A percentile compares a stretch with the other conserved stretches of the same genome.
These are phyloP conservation scores for Taphrina sp. DNA, from an alignment of 1,139 yeast genomes.

Conservation along the genomic window DNA sequence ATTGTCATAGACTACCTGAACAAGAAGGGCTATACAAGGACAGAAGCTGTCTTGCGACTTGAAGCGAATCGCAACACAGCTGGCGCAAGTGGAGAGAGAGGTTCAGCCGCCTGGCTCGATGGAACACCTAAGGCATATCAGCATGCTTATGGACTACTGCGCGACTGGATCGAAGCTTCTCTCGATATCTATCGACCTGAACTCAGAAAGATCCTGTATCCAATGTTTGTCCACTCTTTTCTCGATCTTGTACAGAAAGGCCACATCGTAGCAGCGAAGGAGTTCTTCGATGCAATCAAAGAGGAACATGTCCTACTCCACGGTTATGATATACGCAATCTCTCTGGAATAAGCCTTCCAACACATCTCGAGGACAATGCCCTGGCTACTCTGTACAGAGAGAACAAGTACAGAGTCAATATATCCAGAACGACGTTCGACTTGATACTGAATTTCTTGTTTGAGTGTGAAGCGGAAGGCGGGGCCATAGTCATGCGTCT, in stretches of 20 bases:
- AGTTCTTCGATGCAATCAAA: constrained; percentile 71
- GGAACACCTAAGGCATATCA: constrained; percentile 68
- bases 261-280: constrained; percentile 55
- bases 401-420: constrained; percentile 68
- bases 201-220: constrained; percentile 75
- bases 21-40: constrained; percentile 89
- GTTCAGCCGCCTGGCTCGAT: constrained; percentile 41
- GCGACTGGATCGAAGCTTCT: constrained; percentile 88
- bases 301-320: constrained; percentile 74
- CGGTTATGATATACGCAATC: constrained; percentile 67
- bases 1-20: constrained; percentile 87
- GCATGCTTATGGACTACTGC: constrained; percentile 73
- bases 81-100: constrained; percentile 34
- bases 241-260: constrained; percentile 54
- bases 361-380: constrained; percentile 83
- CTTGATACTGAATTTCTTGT: constrained; percentile 76
- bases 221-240: constrained; percentile 84
- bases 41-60: constrained; percentile 89
- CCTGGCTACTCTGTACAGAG: constrained; percentile 70
- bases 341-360: constrained; percentile 71
- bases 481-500: constrained; percentile 83
- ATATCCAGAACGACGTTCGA: constrained; percentile 85
- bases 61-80: constrained; percentile 51
- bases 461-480: constrained; percentile 89
- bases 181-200: constrained; percentile 85